Base-by-base conservation (phyloP, 257 asterid species). In the Paraleonurus japonicus region DNA sequence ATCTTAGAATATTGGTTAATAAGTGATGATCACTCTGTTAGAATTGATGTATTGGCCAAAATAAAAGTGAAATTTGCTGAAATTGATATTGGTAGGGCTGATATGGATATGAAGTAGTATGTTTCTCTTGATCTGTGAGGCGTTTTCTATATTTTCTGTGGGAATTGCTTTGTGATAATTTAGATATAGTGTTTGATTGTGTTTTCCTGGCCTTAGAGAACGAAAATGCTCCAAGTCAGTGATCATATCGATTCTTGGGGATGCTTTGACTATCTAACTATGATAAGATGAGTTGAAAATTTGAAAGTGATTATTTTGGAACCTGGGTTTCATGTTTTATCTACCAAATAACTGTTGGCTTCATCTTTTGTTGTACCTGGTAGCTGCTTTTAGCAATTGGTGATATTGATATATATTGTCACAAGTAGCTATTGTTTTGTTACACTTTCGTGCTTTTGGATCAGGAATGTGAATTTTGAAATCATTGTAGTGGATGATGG, bases 401-500 rank as follows among this genome's bases (percentile, higher is more conserved):
- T 15, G 61, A 11, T 33, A 8, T 4, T 50, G 66, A 30, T 17
- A 39, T 35, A 27, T 50, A n/a, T 63, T 19, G 54, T 51, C 13
- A 13, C 32, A 47, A 12, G 27, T 59, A 23, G 66, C 55, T 33
- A 51, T 69, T 69, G 41, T 79, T 63, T 35, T 32, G 37, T 71
- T 23, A 72, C 30, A 32, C 37, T 28, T 67, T 55, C 70, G 51
- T 69, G 51, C 71, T 66, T 28, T 69, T 75, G 78, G 76, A 54
- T 77, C 82, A 95, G 99, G 86, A 85, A 83, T 82, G 84, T 85
- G 57, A 75, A 95, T 80, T 94, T 95, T 78, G 99, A 95, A 83
- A 82, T 95, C 71, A 89, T 95, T 60, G 85, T 95, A 19, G 99
- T 95, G 76, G 99, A 94, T 82, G 99, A 94, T 76, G 99, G 99